These are phyloP conservation scores for Vitis rotundifolia DNA, from an alignment of 164 flowering plant species.

Conservation along the genomic window DNA sequence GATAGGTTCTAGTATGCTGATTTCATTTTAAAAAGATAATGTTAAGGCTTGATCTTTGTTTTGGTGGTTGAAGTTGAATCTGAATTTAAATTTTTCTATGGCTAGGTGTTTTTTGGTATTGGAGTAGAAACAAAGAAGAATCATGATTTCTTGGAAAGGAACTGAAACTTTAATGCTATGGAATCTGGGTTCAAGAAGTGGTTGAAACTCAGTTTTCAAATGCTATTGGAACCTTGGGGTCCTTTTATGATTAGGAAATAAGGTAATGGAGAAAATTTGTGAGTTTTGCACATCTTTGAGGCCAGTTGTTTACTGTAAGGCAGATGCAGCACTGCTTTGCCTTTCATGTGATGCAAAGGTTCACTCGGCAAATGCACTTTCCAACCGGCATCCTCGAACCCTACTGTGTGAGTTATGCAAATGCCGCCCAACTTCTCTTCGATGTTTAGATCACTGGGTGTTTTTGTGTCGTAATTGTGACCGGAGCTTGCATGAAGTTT, in stretches of 20 bases:
- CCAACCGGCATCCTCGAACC: slow-evolving; percentile 51
- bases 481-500: slow-evolving; percentile 32
- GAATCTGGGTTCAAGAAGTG: background rate
- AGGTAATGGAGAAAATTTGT: slow-evolving; percentile 62
- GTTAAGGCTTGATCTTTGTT: background rate
- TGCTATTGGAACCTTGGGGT: background rate
- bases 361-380: slow-evolving; percentile 78
- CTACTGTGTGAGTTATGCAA: slow-evolving; percentile 64
- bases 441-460: slow-evolving; percentile 59
- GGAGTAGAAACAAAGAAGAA: background rate
- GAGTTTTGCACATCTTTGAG: slow-evolving; percentile 60
- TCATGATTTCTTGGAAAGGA: background rate
- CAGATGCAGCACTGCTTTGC: slow-evolving; percentile 74
- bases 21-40: background rate
- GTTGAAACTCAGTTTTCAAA: background rate
- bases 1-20: background rate
- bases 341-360: slow-evolving; percentile 72
- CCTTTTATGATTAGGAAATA: background rate
- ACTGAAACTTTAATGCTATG: background rate
- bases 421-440: slow-evolving; percentile 35
- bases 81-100: too few relatives aligned
- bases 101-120: background rate
- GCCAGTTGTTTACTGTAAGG: slow-evolving; percentile 65
- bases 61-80: background rate
- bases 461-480: slow-evolving; percentile 65